Conservation (phyloP, 495 filamentous ascomycete species). For the Podospora pseudoanserina region DNA sequence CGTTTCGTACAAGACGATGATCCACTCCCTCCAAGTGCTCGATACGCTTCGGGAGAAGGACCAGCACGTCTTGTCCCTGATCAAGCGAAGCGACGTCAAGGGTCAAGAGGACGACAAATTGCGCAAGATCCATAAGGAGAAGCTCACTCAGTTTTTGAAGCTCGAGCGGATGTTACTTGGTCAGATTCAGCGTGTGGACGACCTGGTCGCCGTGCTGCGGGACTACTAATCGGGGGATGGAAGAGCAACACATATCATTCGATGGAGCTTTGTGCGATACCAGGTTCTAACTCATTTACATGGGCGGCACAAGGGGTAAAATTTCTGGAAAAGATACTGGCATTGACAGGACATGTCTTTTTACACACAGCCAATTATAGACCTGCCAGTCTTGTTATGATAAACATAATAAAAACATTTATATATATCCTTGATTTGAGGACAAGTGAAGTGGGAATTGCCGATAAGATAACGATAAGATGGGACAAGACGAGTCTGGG, state of each 20-base stretch:
- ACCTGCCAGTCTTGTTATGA: neutral
- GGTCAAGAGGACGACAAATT: conserved; percentile 77
- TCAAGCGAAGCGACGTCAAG: conserved; percentile 75
- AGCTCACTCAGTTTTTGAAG: conserved; percentile 62
- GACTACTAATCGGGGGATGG: conserved; percentile 60
- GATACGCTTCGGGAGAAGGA: conserved; percentile 65
- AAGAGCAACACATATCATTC: neutral
- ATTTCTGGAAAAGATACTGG: neutral
- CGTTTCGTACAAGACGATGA: conserved; percentile 83
- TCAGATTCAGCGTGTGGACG: conserved; percentile 76
- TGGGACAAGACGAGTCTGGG: neutral
- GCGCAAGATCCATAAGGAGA: conserved; percentile 59
- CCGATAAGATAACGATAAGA: conserved; percentile 4
- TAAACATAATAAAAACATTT: neutral
- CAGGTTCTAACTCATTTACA: conserved; percentile 11
- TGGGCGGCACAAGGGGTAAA: conserved; percentile 9
- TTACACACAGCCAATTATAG: neutral
- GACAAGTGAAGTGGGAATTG: neutral
- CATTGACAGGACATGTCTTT: neutral
- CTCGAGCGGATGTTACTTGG: conserved; percentile 72
- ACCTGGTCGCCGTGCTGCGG: conserved; percentile 73
- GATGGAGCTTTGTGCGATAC: neutral
- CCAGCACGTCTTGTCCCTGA: conserved; percentile 66
- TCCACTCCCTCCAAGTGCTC: conserved; percentile 73
- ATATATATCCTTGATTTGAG: neutral